Conservation (phyloP, 2,329 filamentous ascomycete species). For the Elsinoe ampelina region DNA sequence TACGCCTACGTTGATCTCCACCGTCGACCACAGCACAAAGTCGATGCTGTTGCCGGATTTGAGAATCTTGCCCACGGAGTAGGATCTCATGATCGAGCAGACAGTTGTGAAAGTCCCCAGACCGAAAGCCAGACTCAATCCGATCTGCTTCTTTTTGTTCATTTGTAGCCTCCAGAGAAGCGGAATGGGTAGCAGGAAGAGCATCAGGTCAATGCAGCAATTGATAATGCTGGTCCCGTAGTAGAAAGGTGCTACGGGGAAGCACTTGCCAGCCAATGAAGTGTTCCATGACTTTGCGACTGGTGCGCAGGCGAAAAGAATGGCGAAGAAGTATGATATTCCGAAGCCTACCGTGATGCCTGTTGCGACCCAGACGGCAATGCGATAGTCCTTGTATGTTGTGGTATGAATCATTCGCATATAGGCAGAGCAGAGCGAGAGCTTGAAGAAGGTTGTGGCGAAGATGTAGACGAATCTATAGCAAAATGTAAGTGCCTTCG, state of each 20-base stretch:
- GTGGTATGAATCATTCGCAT: not conserved
- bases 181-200: conserved; percentile 1
- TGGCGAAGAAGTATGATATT: not conserved
- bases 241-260: not conserved
- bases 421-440: not conserved
- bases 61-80: not conserved
- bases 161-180: conserved; percentile 6
- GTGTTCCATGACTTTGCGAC: not conserved
- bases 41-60: not conserved
- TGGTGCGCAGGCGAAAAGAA: conserved; percentile 10
- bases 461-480: not conserved
- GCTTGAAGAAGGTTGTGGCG: conserved; percentile 7
- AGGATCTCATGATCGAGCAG: not conserved
- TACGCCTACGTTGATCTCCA: conserved; percentile 14
- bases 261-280: not conserved
- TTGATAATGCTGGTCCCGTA: conserved; percentile 7
- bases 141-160: not conserved
- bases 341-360: not conserved
- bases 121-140: not conserved
- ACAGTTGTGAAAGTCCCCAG: not conserved
- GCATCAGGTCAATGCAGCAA: conserved; percentile 2
- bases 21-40: conserved; percentile 8
- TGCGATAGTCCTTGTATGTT: not conserved
- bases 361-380: not conserved
- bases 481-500: not conserved